Evolutionary conservation across 192 early-diverging fungal genomes (phyloP).

Genomic region (Rhizophagus clarus): DNA sequence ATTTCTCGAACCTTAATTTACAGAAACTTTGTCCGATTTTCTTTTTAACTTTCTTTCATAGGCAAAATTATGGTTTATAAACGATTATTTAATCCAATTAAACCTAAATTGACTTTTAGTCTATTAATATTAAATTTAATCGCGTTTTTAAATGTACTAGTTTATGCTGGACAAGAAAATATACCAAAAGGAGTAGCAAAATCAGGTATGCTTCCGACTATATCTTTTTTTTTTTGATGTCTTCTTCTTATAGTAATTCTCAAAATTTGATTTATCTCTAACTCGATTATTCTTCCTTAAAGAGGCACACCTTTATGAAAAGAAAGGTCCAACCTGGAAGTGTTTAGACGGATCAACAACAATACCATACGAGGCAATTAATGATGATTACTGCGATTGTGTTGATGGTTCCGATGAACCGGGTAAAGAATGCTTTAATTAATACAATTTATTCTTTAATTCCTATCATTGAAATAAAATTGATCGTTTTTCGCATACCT

Average conservation of each 20-base stretch:
- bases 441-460: background rate
- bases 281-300: background rate
- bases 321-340: conserved; percentile 42
- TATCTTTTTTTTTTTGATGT: background rate
- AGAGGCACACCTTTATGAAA: conserved; percentile 17
- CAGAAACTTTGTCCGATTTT: background rate
- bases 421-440: conserved; percentile 45
- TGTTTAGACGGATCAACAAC: conserved; percentile 76
- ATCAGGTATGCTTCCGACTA: background rate
- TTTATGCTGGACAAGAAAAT: background rate
- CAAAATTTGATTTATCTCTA: background rate
- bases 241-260: background rate
- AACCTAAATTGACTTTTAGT: background rate
- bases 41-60: too few species aligned
- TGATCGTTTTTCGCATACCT: background rate
- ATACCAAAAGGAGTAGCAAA: background rate
- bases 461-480: background rate
- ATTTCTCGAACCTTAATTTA: too few species aligned
- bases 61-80: background rate
- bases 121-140: background rate
- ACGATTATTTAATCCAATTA: background rate
- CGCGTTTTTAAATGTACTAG: background rate
- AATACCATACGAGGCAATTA: conserved; percentile 75
- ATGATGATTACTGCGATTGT: conserved; percentile 99
- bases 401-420: conserved; percentile 93